These are phyloP conservation scores for Penicillium parvum DNA, from an alignment of 495 filamentous ascomycete genomes.

Conservation along the genomic window DNA sequence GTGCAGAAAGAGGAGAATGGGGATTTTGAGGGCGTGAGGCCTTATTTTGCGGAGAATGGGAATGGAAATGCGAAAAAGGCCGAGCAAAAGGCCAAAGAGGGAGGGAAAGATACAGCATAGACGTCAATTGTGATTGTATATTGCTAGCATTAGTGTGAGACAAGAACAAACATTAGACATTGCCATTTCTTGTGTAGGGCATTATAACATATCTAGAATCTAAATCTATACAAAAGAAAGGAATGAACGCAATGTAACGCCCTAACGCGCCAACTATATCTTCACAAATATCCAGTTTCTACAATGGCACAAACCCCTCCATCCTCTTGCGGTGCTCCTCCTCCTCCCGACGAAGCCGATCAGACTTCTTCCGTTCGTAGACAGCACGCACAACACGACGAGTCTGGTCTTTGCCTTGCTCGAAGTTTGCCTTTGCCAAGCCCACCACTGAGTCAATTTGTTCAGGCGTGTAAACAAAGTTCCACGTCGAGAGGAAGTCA, in stretches of 20 bases:
- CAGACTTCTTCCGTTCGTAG: slow-evolving; percentile 81
- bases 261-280: no score
- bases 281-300: no score
- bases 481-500: slow-evolving; percentile 94
- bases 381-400: slow-evolving; percentile 79
- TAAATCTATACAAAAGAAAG: no score
- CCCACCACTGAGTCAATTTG: slow-evolving; percentile 77
- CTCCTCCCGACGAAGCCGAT: slow-evolving; percentile 56
- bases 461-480: slow-evolving; percentile 87
- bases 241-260: background rate
- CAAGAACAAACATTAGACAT: no score
- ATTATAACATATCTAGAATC: no score
- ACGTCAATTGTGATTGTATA: background rate
- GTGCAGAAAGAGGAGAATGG: slow-evolving; percentile 11
- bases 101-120: background rate
- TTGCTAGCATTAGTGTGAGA: no score
- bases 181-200: no score
- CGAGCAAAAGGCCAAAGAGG: background rate
- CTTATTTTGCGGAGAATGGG: slow-evolving; percentile 21
- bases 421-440: slow-evolving; percentile 82
- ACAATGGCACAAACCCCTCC: slow-evolving; percentile 39
- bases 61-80: background rate
- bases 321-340: slow-evolving; percentile 41
- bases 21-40: slow-evolving; percentile 29
- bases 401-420: slow-evolving; percentile 70